These are phyloP conservation scores for Passiflora organensis DNA, from an alignment of 345 rosid species.

Conservation along the genomic window DNA sequence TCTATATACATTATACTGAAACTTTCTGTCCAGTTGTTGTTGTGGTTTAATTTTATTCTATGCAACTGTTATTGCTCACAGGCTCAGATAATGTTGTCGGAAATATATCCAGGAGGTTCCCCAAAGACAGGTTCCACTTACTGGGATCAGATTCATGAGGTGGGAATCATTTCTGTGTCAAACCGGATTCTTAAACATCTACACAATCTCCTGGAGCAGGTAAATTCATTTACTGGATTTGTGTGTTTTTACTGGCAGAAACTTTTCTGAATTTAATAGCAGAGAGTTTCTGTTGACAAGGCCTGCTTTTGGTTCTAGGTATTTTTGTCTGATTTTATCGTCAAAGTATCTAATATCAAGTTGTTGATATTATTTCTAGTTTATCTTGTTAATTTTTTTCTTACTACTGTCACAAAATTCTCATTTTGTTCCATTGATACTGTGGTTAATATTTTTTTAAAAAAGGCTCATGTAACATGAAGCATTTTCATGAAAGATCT, in stretches of 20 bases:
- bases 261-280: too few relatives aligned
- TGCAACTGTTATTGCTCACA: conserved; percentile 21
- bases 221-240: conserved; percentile 19
- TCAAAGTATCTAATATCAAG: too few relatives aligned
- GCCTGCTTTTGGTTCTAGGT: not conserved
- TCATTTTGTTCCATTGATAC: too few relatives aligned
- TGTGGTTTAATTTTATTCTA: conserved; percentile 10
- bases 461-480: too few relatives aligned
- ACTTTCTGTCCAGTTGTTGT: too few relatives aligned
- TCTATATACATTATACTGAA: not conserved
- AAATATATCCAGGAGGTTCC: conserved; percentile 95
- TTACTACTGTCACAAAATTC: too few relatives aligned
- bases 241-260: too few relatives aligned
- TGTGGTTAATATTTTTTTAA: too few relatives aligned
- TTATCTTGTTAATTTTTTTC: too few relatives aligned
- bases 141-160: conserved; percentile 94
- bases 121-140: conserved; percentile 73
- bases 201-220: conserved; percentile 80
- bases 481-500: too few relatives aligned
- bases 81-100: conserved; percentile 90
- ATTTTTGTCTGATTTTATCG: not conserved
- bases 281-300: not conserved
- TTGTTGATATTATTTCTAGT: too few relatives aligned
- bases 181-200: conserved; percentile 72
- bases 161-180: conserved; percentile 62